Evolutionary conservation across 2,329 filamentous ascomycete species (phyloP), one percentile per base, ranked within the genome.

Genomic region (Phyllosticta citriasiana): DNA sequence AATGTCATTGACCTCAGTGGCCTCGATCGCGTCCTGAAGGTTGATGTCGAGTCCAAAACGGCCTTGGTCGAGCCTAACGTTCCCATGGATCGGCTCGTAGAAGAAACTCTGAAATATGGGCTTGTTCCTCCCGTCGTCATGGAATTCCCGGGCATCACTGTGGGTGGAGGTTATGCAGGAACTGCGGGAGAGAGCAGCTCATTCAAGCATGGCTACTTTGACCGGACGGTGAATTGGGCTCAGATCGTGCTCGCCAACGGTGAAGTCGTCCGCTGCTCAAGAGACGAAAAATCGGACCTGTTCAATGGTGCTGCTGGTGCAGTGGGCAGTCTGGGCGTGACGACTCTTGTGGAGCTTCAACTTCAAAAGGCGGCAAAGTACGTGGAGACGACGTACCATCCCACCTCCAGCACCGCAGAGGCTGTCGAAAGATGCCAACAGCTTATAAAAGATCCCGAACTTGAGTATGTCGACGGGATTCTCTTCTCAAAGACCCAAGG

Each of bases 81-180:
- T 4, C 76, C 84, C 1, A 88, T 89, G 84, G 85, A 88, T 65
- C 71, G 71, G 1, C 79, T 89, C 5, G 80, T 87, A 5, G 78
- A 80, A 60, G 81, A 80, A 3, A 83, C 84, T 0, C 66, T 85
- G 19, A 72, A 75, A 19, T 72, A 82, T 59, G 79, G 79, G 0
- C 74, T 88, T 1, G 75, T 88, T 2, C 85, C 86, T 0, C 82
- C 83, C 0, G 84, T 89, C 0, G 85, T 88, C 4, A 87, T 86
- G 82, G 86, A 88, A 68, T 88, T 88, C 62, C 85, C 84, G 2
- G 85, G 84, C n/a, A 89, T 88, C 68, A 89, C 86, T 1, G 83
- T 82, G 6, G 86, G 86, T 26, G 86, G 86, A 27, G 86, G 83
- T 2, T 88, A 86, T 70, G 82, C 84, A 53, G 87, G 86, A 1